These are phyloP conservation scores for Rhamnella rubrinervis DNA, from an alignment of 331 rosid species.

Conservation along the genomic window DNA sequence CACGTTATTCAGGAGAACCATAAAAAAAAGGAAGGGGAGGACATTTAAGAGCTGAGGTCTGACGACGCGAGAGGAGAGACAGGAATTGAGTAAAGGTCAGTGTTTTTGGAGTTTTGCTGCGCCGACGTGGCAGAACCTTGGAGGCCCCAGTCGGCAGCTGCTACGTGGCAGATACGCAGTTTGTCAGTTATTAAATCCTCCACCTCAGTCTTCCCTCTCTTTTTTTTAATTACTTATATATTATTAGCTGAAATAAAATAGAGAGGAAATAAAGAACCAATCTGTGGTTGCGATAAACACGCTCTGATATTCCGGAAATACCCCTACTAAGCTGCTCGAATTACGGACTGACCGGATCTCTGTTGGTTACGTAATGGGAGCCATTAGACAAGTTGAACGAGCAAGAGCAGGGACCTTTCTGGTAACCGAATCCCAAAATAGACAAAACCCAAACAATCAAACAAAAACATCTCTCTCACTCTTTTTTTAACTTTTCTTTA, in stretches of 20 bases:
- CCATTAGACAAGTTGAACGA: neutral
- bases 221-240: neutral
- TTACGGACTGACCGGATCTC: conserved; percentile 33
- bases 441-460: conserved; percentile 34
- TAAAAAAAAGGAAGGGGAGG: neutral
- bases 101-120: conserved; percentile 26
- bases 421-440: conserved; percentile 36
- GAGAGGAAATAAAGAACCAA: neutral
- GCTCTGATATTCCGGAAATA: conserved; percentile 16
- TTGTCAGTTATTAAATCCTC: conserved; percentile 23
- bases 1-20: conserved; percentile 20
- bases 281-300: neutral
- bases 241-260: neutral
- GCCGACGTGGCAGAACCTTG: conserved; percentile 45
- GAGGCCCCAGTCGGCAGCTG: conserved; percentile 23
- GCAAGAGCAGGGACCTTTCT: conserved; percentile 14
- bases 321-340: conserved; percentile 25
- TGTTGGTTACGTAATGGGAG: conserved; percentile 14
- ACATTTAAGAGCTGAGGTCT: neutral
- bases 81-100: conserved; percentile 2
- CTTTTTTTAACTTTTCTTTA: neutral
- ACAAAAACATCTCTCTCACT: conserved; percentile 7
- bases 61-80: too few relatives aligned
- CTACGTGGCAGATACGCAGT: conserved; percentile 42
- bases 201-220: neutral